Conservation (phyloP, 2,329 filamentous ascomycete genomes). For the Tolypocladium guangdongense region DNA sequence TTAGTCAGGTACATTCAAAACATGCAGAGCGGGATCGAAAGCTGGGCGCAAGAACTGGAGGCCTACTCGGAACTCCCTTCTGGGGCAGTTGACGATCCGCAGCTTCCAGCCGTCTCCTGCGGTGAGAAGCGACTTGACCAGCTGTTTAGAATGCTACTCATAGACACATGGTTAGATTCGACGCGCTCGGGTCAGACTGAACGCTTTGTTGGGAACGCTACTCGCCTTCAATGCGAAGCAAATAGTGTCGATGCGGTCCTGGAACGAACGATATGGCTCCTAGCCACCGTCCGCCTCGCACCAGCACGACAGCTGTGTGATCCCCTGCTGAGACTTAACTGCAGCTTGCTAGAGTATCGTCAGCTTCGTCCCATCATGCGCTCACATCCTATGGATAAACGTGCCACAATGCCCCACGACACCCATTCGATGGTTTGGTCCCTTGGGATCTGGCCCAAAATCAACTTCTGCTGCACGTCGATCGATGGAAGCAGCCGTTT, state of each 20-base stretch:
- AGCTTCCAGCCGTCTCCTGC: slow-evolving; percentile 12
- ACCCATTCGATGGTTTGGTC: slow-evolving; percentile 12
- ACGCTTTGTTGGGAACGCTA: neutral
- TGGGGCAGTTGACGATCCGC: slow-evolving; percentile 15
- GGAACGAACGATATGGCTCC: slow-evolving; percentile 15
- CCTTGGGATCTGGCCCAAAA: slow-evolving; percentile 9
- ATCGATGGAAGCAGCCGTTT: slow-evolving; percentile 5
- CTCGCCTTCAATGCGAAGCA: slow-evolving; percentile 11
- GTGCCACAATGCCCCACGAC: slow-evolving; percentile 14
- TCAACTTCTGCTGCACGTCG: slow-evolving; percentile 9
- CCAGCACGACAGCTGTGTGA: slow-evolving; percentile 12
- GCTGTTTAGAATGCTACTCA: slow-evolving; percentile 13
- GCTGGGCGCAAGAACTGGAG: neutral
- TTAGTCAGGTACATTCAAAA: neutral
- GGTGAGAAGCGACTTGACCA: slow-evolving; percentile 16
- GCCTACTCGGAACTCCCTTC: slow-evolving; percentile 11
- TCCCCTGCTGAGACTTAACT: slow-evolving; percentile 15
- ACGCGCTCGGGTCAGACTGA: neutral
- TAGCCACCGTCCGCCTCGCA: slow-evolving; percentile 16
- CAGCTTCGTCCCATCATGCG: neutral
- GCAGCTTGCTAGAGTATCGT: slow-evolving; percentile 7
- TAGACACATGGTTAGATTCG: neutral
- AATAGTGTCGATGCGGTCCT: slow-evolving; percentile 13
- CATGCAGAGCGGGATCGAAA: neutral
- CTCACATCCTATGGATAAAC: neutral